A percentile compares a stretch with the other conserved stretches of the same genome.
phyloP scores from a whole-genome alignment of 2,329 filamentous ascomycete genomes.

The Aspergillus sp. region DNA sequence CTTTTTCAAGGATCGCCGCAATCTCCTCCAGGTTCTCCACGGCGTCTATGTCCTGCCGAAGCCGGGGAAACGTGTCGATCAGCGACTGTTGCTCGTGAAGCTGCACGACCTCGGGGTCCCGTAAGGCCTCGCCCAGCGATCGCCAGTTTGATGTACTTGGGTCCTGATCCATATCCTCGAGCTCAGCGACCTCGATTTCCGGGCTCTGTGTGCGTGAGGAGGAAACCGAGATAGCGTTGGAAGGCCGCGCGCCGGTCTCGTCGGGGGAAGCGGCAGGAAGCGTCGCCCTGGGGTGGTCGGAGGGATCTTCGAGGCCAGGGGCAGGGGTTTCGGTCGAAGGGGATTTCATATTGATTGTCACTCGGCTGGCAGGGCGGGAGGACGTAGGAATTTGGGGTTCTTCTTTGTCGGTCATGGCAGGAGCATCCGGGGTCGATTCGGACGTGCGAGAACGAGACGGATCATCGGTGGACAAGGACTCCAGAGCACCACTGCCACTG shows the following conservation, averaged over 20 bases:
- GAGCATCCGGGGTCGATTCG: conserved; percentile 23
- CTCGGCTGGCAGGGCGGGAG: conserved; percentile 40
- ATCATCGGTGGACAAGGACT: conserved; percentile 32
- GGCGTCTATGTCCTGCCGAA: conserved; percentile 23
- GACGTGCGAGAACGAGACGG: conserved; percentile 15
- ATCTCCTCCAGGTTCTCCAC: conserved; percentile 35
- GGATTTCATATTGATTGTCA: conserved; percentile 49
- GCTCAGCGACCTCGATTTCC: conserved; percentile 49
- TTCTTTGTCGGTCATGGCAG: conserved; percentile 23
- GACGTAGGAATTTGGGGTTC: conserved; percentile 26
- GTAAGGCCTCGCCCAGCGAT: conserved; percentile 33
- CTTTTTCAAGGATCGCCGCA: conserved; percentile 34
- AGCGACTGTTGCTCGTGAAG: conserved; percentile 31
- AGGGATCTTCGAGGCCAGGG: conserved; percentile 9
- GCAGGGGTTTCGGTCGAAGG: conserved; percentile 18
- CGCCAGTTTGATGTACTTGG: conserved; percentile 45
- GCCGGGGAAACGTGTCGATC: conserved; percentile 36
- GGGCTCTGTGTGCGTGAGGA: conserved; percentile 45
- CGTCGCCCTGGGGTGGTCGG: conserved; percentile 10
- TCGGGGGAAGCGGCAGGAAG: conserved; percentile 14
- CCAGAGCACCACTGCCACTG: conserved; percentile 38
- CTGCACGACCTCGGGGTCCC: conserved; percentile 35
- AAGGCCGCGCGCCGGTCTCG: conserved; percentile 19
- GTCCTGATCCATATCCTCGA: conserved; percentile 50
- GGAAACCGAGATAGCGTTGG: conserved; percentile 37